phyloP scores from a whole-genome alignment of 441 rosid species.

The Erodium trifolium region DNA sequence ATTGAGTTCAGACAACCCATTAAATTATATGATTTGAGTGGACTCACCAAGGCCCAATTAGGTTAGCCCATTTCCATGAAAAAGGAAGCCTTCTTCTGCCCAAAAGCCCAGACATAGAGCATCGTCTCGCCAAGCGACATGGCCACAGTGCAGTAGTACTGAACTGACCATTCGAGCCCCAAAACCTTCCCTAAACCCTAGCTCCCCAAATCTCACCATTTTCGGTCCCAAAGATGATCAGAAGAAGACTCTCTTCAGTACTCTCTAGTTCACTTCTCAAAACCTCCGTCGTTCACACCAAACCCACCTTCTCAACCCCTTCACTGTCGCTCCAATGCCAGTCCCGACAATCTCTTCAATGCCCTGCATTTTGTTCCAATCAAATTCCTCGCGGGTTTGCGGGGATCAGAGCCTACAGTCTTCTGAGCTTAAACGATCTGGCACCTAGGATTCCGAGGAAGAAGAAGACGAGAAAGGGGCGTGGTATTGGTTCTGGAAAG shows the following conservation, averaged over 20 bases:
- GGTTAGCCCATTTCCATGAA: neutral
- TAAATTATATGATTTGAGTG: no score
- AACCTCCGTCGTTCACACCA: conserved; percentile 9
- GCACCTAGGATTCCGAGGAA: conserved; percentile 78
- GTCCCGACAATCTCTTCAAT: conserved; percentile 10
- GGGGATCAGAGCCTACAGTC: conserved; percentile 42
- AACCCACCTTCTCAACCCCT: conserved; percentile 10
- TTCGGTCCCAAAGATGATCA: conserved; percentile 29
- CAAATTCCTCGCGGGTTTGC: no score
- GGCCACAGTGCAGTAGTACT: neutral
- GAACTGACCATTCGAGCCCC: neutral
- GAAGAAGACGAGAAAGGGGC: conserved; percentile 83
- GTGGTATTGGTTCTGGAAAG: conserved; percentile 93
- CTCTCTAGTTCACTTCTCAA: conserved; percentile 35
- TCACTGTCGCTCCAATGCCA: conserved; percentile 17
- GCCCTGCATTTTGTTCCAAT: conserved; percentile 4
- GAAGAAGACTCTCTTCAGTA: conserved; percentile 41
- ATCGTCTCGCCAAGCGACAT: neutral
- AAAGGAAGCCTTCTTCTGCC: neutral
- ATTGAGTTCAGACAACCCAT: no score
- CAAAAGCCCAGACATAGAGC: neutral
- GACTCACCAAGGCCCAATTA: no score
- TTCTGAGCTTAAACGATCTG: conserved; percentile 74
- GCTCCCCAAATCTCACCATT: neutral
- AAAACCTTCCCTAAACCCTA: conserved; percentile 1